Base-by-base conservation (phyloP, 306 rosid genomes). In the Vachellia pachyceras region DNA sequence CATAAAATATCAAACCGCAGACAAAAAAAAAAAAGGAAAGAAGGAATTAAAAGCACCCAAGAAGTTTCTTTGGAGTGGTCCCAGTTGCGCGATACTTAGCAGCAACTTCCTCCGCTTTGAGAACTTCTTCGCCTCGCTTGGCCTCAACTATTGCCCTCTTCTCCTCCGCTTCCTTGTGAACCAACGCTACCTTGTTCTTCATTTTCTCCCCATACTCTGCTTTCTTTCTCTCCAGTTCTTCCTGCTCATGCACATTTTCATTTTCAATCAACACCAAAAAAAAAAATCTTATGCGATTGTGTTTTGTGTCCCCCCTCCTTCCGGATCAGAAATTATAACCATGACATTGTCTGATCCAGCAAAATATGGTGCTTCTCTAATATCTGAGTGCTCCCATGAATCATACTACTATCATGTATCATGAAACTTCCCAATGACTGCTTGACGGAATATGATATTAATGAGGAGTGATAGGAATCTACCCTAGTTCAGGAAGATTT, bases 111-210 rank as follows among this genome's bases (percentile, higher is more conserved):
- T 94, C 97, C 10, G 90, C 97, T 66, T 89, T 92, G 10, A 96
- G 97, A 52, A 90, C 6, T 66, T 94, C 92, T 88, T 92, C 94
- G 8, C 92, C 87, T 1, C 92, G 84, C 33, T 83, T 73, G 36
- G 99, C 97, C 84, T 87, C 89, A 72, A 89, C 89, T 61, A 67
- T 54, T 37, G 98, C 99, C 87, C 91, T 89, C 77, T 90, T 91
- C 60, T 96, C 99, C 65, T 93, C 99, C 65, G 98, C 99, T 84
- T 88, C 83, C 82, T 90, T 94, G 86, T 94, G 99, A 83, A 96
- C 35, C 1, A 79, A 7, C 10, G 89, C 98, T 1, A 89, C 67
- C 70, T 92, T 79, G 91, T 96, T 96, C 66, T 88, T 94, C 91
- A 90, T 91, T 63, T 72, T 88, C 68, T 96, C 99, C 11, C 76